Percentiles rank a stretch among this genome's conserved stretches.
These are phyloP conservation scores for Barbarea vulgaris DNA, from an alignment of 345 rosid species.

Conservation along the genomic window DNA sequence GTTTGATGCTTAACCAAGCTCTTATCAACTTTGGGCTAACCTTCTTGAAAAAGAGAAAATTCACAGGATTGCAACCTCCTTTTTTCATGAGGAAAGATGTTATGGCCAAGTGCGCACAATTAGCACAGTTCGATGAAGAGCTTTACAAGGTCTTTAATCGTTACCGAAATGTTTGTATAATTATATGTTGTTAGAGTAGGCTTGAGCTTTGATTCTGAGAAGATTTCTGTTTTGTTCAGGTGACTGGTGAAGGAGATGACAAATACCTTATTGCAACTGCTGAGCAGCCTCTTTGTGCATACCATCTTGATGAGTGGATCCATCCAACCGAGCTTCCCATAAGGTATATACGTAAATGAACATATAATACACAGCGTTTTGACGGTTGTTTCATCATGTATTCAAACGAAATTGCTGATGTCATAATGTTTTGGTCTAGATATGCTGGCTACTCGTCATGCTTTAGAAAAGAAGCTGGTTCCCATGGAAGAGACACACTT, in stretches of 20 bases:
- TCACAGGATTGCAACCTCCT: constrained; percentile 80
- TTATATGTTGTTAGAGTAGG: neutral
- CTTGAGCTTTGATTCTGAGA: neutral
- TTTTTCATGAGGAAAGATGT: constrained; percentile 90
- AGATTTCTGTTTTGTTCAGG: constrained; percentile 46
- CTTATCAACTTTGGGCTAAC: constrained; percentile 80
- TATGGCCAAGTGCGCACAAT: constrained; percentile 93
- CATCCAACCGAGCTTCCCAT: constrained; percentile 81
- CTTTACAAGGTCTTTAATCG: constrained; percentile 70
- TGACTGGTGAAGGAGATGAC: constrained; percentile 95
- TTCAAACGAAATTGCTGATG: neutral
- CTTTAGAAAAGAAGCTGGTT: constrained; percentile 97
- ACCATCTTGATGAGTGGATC: constrained; percentile 92
- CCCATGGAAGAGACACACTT: constrained; percentile 94
- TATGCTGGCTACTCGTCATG: constrained; percentile 96
- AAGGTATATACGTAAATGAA: constrained; percentile 44
- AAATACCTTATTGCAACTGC: constrained; percentile 96
- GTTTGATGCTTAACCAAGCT: constrained; percentile 88
- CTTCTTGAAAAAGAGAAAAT: constrained; percentile 70
- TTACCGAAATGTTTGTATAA: neutral
- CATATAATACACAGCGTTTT: neutral
- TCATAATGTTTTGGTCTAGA: constrained; percentile 41
- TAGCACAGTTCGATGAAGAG: constrained; percentile 92
- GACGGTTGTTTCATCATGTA: neutral
- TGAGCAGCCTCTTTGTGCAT: constrained; percentile 94